Evolutionary conservation across 805 yeast genomes (phyloP), one percentile per base, ranked within the genome.

Genomic region (Kurtzmaniella cleridarum): DNA sequence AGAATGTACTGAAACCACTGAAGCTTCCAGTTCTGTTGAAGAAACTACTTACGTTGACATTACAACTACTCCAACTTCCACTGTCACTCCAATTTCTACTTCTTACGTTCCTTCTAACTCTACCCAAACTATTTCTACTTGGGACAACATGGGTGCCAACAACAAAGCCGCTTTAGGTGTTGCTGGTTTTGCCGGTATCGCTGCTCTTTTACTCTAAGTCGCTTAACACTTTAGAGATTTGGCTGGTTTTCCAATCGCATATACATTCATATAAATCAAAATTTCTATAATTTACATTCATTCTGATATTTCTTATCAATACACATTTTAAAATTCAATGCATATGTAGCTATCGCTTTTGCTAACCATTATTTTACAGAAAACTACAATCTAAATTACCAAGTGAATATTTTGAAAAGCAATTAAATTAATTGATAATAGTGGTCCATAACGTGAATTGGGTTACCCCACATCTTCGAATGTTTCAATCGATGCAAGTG

Each of bases 261-360:
- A 15, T 15, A n/a, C 3, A 15, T 20, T 23, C 27, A 16, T 32
- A 16, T 30, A 8, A 23, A 36, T 39, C 5, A 20, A 5, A 5
- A 20, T 5, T 20, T 5, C 24, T 20, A 20, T 20, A 20, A 98
- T 54, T n/a, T n/a, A n/a, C n/a, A n/a, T n/a, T 95, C 98, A 32
- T 91, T 89, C 0, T 98, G 91, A 57, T 95, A 98, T 60, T 95
- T 98, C 54, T 91, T 91, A 2, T 91, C 95, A 2, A 79, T 79
- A 57, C 93, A 98, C 26, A 95, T 95, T 35, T 79, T 74, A 44
- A 78, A 80, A 26, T 75, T 75, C 38, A 93, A 67, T 34, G n/a
- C n/a, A n/a, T n/a, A n/a, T n/a, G n/a, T n/a, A n/a, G n/a, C n/a
- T n/a, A n/a, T n/a, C n/a, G n/a, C n/a, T n/a, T n/a, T n/a, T n/a